A percentile compares a stretch with the other conserved stretches of the same genome.
Conservation (phyloP, 108 stramenopile genomes). For the Cyclotella choctawhatcheeana region DNA sequence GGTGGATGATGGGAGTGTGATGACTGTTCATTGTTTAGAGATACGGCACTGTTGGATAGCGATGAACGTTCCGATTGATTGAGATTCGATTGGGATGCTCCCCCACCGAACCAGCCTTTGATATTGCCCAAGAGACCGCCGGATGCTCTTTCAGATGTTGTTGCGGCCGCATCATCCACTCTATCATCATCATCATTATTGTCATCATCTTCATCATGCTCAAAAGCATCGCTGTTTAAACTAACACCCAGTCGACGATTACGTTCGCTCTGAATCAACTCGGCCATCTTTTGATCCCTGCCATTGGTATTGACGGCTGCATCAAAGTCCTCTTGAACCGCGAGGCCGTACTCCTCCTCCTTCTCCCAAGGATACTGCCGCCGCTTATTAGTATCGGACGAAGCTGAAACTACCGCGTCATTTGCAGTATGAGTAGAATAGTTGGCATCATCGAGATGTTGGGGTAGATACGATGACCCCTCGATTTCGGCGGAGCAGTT, state of each 20-base stretch:
- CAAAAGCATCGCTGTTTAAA: neutral
- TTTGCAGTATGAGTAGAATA: no score
- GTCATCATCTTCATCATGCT: neutral
- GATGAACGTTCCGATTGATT: constrained; percentile 1
- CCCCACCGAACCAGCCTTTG: constrained; percentile 46
- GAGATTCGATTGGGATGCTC: no score
- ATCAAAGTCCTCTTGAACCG: constrained; percentile 4
- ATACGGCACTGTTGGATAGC: constrained; percentile 4
- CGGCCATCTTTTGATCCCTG: constrained; percentile 12
- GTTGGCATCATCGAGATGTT: neutral
- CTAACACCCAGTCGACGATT: constrained; percentile 41
- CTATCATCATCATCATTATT: no score
- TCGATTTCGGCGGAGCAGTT: constrained; percentile 31
- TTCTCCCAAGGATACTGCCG: constrained; percentile 7
- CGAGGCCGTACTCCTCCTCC: constrained; percentile 1
- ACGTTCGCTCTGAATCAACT: constrained; percentile 39
- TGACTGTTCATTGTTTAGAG: neutral
- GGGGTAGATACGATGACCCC: neutral
- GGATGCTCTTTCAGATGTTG: neutral
- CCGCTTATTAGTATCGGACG: neutral
- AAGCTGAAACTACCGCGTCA: no score
- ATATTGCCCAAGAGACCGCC: constrained; percentile 37
- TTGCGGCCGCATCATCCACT: neutral
- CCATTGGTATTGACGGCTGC: neutral
- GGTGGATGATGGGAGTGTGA: no score